A percentile compares a stretch with the other conserved stretches of the same genome.
phyloP scores from a whole-genome alignment of 495 filamentous ascomycete species.

The Articulospora tetracladia region DNA sequence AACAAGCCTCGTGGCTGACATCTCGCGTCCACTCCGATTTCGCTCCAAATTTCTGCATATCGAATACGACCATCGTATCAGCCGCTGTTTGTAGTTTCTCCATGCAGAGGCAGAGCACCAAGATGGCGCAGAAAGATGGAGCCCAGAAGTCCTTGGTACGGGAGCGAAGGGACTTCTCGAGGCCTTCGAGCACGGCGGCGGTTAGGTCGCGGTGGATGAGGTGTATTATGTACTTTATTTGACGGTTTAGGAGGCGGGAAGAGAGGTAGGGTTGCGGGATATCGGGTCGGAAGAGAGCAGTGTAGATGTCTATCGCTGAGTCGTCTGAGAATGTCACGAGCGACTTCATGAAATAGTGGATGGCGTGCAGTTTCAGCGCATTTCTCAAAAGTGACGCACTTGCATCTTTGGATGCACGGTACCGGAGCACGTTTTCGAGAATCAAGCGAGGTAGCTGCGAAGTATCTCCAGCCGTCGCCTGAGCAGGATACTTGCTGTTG shows the following conservation, averaged over 20 bases:
- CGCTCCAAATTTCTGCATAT: slow-evolving; percentile 36
- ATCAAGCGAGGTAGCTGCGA: slow-evolving; percentile 39
- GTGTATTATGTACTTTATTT: slow-evolving; percentile 48
- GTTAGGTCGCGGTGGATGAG: slow-evolving; percentile 42
- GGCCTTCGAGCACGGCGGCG: slow-evolving; percentile 38
- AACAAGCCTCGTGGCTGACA: slow-evolving; percentile 37
- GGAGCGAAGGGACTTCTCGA: slow-evolving; percentile 44
- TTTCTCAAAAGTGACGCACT: slow-evolving; percentile 35
- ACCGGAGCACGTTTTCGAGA: slow-evolving; percentile 38
- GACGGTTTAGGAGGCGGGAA: slow-evolving; percentile 46
- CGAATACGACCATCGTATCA: slow-evolving; percentile 43
- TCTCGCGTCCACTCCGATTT: slow-evolving; percentile 31
- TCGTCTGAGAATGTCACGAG: slow-evolving; percentile 41
- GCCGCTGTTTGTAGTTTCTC: slow-evolving; percentile 45
- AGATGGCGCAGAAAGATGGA: slow-evolving; percentile 45
- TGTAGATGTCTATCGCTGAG: slow-evolving; percentile 32
- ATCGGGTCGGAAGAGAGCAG: slow-evolving; percentile 20
- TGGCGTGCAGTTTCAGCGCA: slow-evolving; percentile 44
- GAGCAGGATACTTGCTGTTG: slow-evolving; percentile 36
- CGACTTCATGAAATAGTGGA: slow-evolving; percentile 47
- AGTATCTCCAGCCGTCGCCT: slow-evolving; percentile 38
- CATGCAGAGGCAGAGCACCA: slow-evolving; percentile 49
- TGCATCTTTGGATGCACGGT: slow-evolving; percentile 32
- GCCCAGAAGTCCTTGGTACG: slow-evolving; percentile 46
- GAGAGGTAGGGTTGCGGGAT: slow-evolving; percentile 38